Evolutionary conservation across 805 yeast species (phyloP).

Genomic region (Deakozyma indianensis): DNA sequence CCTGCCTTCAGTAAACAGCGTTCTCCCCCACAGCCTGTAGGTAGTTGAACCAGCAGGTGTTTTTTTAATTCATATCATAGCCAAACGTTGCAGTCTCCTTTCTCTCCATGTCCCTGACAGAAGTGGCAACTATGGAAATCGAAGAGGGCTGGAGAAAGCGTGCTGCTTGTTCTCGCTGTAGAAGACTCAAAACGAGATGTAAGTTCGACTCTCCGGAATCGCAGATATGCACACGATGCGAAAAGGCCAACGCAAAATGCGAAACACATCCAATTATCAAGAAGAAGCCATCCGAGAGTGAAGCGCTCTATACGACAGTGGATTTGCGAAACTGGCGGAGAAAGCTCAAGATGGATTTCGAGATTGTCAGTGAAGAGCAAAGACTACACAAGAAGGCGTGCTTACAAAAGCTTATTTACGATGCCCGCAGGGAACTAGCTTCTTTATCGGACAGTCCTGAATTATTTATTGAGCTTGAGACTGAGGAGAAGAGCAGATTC

Average conservation of each 20-base stretch:
- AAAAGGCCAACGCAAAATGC: conserved; percentile 9
- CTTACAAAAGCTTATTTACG: conserved; percentile 9
- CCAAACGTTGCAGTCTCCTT: no score
- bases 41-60: no score
- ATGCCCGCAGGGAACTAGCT: conserved; percentile 10
- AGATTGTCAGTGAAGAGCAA: not conserved
- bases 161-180: conserved; percentile 16
- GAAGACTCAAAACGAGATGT: conserved; percentile 17
- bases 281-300: not conserved
- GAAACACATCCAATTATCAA: conserved; percentile 5
- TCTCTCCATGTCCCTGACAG: not conserved
- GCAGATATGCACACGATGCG: conserved; percentile 14
- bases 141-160: conserved; percentile 14
- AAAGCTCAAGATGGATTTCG: not conserved
- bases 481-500: not conserved
- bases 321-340: not conserved
- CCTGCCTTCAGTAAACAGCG: no score
- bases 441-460: not conserved
- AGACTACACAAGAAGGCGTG: conserved; percentile 4
- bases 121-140: not conserved
- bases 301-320: not conserved
- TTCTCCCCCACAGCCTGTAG: no score
- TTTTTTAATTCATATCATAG: no score
- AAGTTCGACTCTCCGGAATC: conserved; percentile 15
- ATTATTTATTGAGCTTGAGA: not conserved